A percentile compares a stretch with the other conserved stretches of the same genome.
Evolutionary conservation across 1,284 basidiomycete genomes (phyloP).

Genomic region (Limonomyces culmigenus): DNA sequence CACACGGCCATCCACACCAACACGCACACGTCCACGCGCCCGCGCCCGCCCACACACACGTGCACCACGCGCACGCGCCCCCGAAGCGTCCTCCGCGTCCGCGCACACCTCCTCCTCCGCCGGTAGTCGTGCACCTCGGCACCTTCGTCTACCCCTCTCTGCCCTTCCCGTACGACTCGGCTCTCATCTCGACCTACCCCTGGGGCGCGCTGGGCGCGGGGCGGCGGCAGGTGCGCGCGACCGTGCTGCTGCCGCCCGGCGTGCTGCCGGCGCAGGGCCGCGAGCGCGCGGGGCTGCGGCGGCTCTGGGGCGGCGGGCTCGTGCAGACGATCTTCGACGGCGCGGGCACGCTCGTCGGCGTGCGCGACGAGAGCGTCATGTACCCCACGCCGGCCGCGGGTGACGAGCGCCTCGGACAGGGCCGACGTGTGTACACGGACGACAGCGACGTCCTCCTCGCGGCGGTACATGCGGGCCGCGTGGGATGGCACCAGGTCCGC

Average conservation of each 20-base stretch:
- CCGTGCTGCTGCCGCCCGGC: slow-evolving; percentile 39
- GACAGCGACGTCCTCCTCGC: slow-evolving; percentile 61
- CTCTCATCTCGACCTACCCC: too few species aligned
- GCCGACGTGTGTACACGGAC: slow-evolving; percentile 44
- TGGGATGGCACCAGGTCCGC: slow-evolving; percentile 40
- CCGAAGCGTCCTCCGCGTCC: slow-evolving; percentile 8
- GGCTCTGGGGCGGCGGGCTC: slow-evolving; percentile 45
- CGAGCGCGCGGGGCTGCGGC: slow-evolving; percentile 37
- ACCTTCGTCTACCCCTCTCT: slow-evolving; percentile 30
- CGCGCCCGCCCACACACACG: slow-evolving; percentile 4
- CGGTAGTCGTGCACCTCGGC: slow-evolving; percentile 29
- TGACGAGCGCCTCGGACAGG: slow-evolving; percentile 7
- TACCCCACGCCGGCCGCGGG: slow-evolving; percentile 6
- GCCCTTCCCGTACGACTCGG: slow-evolving; percentile 23
- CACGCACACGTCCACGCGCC: slow-evolving; percentile 5
- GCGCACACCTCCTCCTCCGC: slow-evolving; percentile 17
- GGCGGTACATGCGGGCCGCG: slow-evolving; percentile 49
- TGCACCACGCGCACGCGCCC: slow-evolving; percentile 6
- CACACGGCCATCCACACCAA: slow-evolving; percentile 9
- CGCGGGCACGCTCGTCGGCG: background rate
- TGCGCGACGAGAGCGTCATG: background rate
- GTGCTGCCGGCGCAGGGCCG: slow-evolving; percentile 36
- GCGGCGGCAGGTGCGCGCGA: slow-evolving; percentile 26
- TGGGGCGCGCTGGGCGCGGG: background rate
- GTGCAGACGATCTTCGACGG: slow-evolving; percentile 15